Base-by-base conservation (phyloP, 129 eudicot genomes). In the Cynara cardunculus region DNA sequence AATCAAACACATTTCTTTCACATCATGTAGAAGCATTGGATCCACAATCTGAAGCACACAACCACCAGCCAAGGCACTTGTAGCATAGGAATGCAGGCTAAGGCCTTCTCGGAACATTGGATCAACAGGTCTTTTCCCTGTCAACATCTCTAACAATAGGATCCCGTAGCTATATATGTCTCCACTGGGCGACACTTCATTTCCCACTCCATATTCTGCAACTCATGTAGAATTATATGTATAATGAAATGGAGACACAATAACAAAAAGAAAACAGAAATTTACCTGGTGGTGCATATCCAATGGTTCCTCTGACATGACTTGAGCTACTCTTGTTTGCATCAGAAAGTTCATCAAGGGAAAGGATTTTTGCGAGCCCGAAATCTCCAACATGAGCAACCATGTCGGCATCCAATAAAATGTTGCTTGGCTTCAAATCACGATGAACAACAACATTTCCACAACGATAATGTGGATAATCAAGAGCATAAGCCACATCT, bases 381-480 rank as follows among this genome's bases (percentile, higher is more conserved):
- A 86, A 86, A 35, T 86, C 89, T 79, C 89, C 87, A 32, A 86
- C 76, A 65, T 83, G 84, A 24, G 89, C 87, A 44, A 80, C 80
- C 87, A 83, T 83, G 21, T 83, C 89, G 18, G 39, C 62, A 66
- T 87, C 89, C 12, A 87, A 73, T 28, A 87, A 73, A 27, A 83
- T 64, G 41, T 86, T 86, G 81, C 80, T 80, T 19, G 88, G 88
- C 72, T 85, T 85, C 46, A 85, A 26, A 73, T 83, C 87, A 24
- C 87, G 76, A 66, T 87, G 89, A 24, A 87, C 70, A 9, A 87
- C 71, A 34, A 77, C 44, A 18, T 26, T 65, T 28, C 59, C 80
- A 25, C 87, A 83, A 0, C n/a, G 81, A 35, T 78, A 35, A 73
- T 83, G 87, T 25, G 80, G 85, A 84, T 87, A 87, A 32, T 87